Evolutionary conservation across 2,329 filamentous ascomycete species (phyloP), one percentile per base, ranked within the genome.

Genomic region (Zymoseptoria brevis): DNA sequence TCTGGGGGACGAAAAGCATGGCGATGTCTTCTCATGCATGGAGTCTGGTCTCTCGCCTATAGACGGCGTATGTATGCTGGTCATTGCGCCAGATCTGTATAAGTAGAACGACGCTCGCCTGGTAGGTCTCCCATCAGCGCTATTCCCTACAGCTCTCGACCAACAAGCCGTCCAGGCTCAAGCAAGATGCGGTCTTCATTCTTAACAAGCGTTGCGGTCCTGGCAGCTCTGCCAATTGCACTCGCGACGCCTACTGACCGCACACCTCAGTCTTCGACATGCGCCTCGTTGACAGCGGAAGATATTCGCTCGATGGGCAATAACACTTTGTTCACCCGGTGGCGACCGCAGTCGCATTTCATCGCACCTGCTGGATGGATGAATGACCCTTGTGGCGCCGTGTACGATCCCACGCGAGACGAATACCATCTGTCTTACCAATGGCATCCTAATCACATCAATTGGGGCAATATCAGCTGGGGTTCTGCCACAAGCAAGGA

Each of bases 401-500:
- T 77, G 70, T 82, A 80, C 63, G 78, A 80, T 67, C 78, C 77
- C 13, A 72, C 68, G 2, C 72, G 74, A 35, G 75, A 77, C 29
- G 69, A 69, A 1, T 84, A 83, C 60, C 80, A 83, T 62, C 64
- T 82, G 7, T 79, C 79, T 65, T 83, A 80, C 66, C 80, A 83
- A 67, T 82, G 75, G 72, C 74, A 79, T 64, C 76, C 76, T 1
- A 69, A 79, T 53, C 76, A 79, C 59, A 73, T 78, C 63, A 76
- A 75, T 60, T 78, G 76, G 75, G 76, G 77, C 64, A 78, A 78
- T 61, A 78, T 78, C 48, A 74, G 72, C 19, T 80, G 77, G 79
- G 81, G 81, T 2, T 78, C 82, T 62, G 80, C 80, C 4, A 80
- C 75, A 2, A 81, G 78, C 57, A 74, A 76, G 53, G 78, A 81